A percentile compares a stretch with the other conserved stretches of the same genome.
phyloP scores from a whole-genome alignment of 495 filamentous ascomycete genomes.

The Neurospora sp. region DNA sequence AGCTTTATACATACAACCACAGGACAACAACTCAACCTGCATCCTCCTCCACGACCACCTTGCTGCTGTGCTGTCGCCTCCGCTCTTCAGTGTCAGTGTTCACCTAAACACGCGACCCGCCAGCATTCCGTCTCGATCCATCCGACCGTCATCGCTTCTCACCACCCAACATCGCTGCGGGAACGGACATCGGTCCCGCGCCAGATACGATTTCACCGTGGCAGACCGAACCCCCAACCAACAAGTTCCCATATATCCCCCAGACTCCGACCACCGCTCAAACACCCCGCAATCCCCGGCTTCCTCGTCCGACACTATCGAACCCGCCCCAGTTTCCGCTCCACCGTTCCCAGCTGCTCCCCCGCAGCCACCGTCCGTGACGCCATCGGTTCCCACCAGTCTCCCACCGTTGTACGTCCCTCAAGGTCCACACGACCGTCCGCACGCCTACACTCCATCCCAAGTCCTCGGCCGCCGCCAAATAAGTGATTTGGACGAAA shows the following conservation, averaged over 20 bases:
- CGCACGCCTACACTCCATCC: conserved; percentile 1
- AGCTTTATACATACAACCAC: neutral
- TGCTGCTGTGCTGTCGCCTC: neutral
- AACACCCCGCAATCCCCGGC: conserved; percentile 30
- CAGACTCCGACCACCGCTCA: conserved; percentile 33
- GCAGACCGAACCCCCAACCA: conserved; percentile 24
- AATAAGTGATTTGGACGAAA: conserved; percentile 12
- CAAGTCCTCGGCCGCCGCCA: conserved; percentile 21
- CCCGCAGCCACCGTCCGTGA: conserved; percentile 8
- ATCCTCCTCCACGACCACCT: neutral
- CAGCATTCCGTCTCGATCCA: neutral
- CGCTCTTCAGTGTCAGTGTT: neutral
- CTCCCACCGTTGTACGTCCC: neutral
- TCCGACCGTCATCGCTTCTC: conserved; percentile 2
- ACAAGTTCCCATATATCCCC: conserved; percentile 12
- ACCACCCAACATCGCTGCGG: conserved; percentile 11
- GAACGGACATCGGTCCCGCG: conserved; percentile 21
- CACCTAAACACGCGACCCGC: neutral
- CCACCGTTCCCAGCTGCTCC: conserved; percentile 16
- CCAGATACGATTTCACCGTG: conserved; percentile 21
- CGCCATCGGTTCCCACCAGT: conserved; percentile 1
- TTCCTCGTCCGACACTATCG: conserved; percentile 26
- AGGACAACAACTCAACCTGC: neutral
- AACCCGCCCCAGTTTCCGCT: conserved; percentile 14
- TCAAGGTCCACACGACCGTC: neutral